Evolutionary conservation across 129 eudicot species (phyloP).

Genomic region (Flaveria ramosissima): DNA sequence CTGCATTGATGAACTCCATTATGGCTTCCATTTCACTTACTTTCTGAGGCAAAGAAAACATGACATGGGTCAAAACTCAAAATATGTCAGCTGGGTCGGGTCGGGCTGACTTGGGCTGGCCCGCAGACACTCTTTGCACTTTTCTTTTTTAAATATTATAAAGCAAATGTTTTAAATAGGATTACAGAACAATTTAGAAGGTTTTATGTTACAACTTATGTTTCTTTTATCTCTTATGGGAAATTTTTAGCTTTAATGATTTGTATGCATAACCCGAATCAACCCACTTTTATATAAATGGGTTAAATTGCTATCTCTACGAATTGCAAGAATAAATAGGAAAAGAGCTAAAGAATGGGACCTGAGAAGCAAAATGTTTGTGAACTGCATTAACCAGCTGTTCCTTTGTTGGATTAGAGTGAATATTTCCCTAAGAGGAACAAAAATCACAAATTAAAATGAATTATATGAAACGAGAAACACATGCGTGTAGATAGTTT

Average conservation of each 20-base stretch:
- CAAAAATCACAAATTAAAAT: not conserved
- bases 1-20: slow-evolving; percentile 77
- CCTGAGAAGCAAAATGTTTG: slow-evolving; percentile 94
- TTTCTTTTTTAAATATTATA: not conserved
- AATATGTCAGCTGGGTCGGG: too few relatives aligned
- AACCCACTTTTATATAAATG: not conserved
- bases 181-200: too few relatives aligned
- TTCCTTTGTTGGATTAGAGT: slow-evolving; percentile 68
- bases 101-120: not conserved
- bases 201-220: too few relatives aligned
- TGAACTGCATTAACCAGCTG: slow-evolving; percentile 71
- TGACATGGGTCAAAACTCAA: not conserved
- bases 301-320: not conserved
- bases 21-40: slow-evolving; percentile 87
- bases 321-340: not conserved
- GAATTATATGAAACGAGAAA: not conserved
- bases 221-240: not conserved
- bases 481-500: not conserved
- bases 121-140: not conserved
- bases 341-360: slow-evolving; percentile 10
- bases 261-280: not conserved
- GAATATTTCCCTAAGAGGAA: slow-evolving; percentile 49
- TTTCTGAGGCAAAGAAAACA: slow-evolving; percentile 45
- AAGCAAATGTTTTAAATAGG: not conserved
- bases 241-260: not conserved